Evolutionary conservation across 2,329 filamentous ascomycete genomes (phyloP).

Genomic region (Pseudomassariella vexata): DNA sequence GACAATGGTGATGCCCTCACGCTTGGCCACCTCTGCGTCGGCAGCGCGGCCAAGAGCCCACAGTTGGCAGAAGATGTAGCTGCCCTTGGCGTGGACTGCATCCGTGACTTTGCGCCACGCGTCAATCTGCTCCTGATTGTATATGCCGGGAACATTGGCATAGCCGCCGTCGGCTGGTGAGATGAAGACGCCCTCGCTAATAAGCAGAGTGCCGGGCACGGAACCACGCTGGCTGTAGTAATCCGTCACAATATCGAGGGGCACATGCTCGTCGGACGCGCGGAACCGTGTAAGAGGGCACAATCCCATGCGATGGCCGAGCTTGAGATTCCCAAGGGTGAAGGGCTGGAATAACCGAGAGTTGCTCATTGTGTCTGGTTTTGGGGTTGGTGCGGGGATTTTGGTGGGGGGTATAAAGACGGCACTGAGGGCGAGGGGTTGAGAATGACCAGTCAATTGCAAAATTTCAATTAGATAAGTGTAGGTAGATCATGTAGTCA

Average conservation of each 20-base stretch:
- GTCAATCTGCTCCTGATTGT: conserved; percentile 41
- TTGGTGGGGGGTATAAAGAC: no score
- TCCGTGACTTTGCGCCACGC: conserved; percentile 53
- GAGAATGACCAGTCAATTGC: no score
- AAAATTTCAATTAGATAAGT: no score
- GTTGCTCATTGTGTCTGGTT: conserved; percentile 11
- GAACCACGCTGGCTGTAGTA: conserved; percentile 21
- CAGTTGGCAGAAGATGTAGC: conserved; percentile 52
- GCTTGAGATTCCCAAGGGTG: conserved; percentile 15
- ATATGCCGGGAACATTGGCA: conserved; percentile 46
- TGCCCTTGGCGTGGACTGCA: conserved; percentile 53
- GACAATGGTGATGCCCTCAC: conserved; percentile 15
- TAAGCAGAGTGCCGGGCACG: conserved; percentile 34
- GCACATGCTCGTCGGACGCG: conserved; percentile 33
- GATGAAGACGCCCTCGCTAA: conserved; percentile 50
- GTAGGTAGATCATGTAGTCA: no score
- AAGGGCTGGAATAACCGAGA: conserved; percentile 19
- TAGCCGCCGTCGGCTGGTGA: conserved; percentile 40
- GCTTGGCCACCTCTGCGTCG: conserved; percentile 12
- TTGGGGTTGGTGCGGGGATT: no score
- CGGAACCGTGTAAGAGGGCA: conserved; percentile 48
- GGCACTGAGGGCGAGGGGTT: no score
- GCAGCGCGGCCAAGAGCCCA: conserved; percentile 52
- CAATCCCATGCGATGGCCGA: conserved; percentile 27
- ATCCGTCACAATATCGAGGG: conserved; percentile 24